Base-by-base conservation (phyloP, 805 yeast species). In the Kazachstania taianensis region DNA sequence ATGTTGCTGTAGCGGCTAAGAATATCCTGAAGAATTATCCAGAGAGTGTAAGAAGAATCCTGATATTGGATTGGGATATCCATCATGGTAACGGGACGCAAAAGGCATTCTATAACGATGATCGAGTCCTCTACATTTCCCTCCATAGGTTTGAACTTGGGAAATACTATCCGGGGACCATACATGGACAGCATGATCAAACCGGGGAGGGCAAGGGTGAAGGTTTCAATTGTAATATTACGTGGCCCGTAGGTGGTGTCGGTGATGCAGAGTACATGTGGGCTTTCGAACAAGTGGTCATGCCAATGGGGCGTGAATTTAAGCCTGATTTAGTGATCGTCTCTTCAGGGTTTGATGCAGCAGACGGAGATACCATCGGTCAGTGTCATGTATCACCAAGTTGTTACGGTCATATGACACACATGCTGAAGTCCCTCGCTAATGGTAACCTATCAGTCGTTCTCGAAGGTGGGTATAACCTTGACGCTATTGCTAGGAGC, bases 31-130 rank as follows among this genome's bases (percentile, higher is more conserved):
- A 77, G 46, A 68, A 72, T 38, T 89, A 85, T 57, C 95, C 96
- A 0, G 96, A 89, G 50, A 72, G 84, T 18, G 94, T 89, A 5
- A 68, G 94, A 43, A 73, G 73, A 47, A 83, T 92, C 27, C 74
- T 85, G 39, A 78, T 92, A 40, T 52, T 87, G 16, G 99, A 92
- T 59, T 92, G 99, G 99, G 99, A 92, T 59, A 86, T 92, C 32
- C 99, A 92, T 60, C 99, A 92, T 58, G 99, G 99, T 18, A 92
- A 92, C 58, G 99, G 99, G 27, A 92, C 99, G 1, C 98, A 92
- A 59, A 80, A 81, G 55, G 85, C 94, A 2, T 92, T 92, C 48
- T 74, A 74, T 46, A 73, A 83, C 44, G 96, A 92, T 53, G 94
- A 94, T 19, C 66, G 94, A 37, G 96, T 92, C 7, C 67, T 92